Percentiles rank a stretch among this genome's conserved stretches.
phyloP scores from a whole-genome alignment of 495 filamentous ascomycete species.

The Haplographium delicatum region DNA sequence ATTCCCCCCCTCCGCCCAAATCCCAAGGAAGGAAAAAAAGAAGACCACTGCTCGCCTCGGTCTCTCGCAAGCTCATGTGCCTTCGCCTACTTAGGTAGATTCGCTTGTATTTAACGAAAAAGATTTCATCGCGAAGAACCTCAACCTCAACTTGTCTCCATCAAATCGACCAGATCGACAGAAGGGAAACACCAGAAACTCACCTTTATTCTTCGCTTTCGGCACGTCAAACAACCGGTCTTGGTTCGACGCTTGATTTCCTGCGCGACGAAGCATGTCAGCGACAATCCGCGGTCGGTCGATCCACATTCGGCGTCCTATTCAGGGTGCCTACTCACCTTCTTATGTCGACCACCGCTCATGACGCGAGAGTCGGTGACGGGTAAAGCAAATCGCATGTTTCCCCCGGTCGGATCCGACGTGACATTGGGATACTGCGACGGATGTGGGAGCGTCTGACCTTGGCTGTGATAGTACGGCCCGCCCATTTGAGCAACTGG shows the following conservation, averaged over 20 bases:
- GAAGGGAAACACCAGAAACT: slow-evolving; percentile 32
- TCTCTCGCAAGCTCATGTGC: slow-evolving; percentile 38
- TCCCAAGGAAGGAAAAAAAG: no score
- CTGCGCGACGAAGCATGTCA: slow-evolving; percentile 29
- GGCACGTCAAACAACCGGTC: slow-evolving; percentile 94
- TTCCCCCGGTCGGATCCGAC: slow-evolving; percentile 33
- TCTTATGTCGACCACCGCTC: slow-evolving; percentile 83
- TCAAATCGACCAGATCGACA: slow-evolving; percentile 6
- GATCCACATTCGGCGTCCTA: no score
- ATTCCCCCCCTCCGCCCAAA: no score
- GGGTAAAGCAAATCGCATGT: slow-evolving; percentile 56
- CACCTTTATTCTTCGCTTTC: slow-evolving; percentile 98
- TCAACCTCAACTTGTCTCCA: slow-evolving; percentile 18
- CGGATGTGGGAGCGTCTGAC: slow-evolving; percentile 30
- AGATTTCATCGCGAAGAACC: slow-evolving; percentile 26
- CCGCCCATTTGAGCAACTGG: slow-evolving; percentile 30
- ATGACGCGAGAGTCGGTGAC: slow-evolving; percentile 62
- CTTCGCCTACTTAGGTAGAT: slow-evolving; percentile 43
- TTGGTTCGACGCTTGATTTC: slow-evolving; percentile 98
- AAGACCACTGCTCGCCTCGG: slow-evolving; percentile 22
- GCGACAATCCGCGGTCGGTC: slow-evolving; percentile 8
- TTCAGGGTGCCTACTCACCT: slow-evolving; percentile 57
- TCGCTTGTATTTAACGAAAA: slow-evolving; percentile 34
- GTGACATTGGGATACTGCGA: slow-evolving; percentile 42
- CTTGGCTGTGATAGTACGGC: slow-evolving; percentile 31